phyloP scores from a whole-genome alignment of 2,329 filamentous ascomycete species.

The Corinectria fuckeliana region DNA sequence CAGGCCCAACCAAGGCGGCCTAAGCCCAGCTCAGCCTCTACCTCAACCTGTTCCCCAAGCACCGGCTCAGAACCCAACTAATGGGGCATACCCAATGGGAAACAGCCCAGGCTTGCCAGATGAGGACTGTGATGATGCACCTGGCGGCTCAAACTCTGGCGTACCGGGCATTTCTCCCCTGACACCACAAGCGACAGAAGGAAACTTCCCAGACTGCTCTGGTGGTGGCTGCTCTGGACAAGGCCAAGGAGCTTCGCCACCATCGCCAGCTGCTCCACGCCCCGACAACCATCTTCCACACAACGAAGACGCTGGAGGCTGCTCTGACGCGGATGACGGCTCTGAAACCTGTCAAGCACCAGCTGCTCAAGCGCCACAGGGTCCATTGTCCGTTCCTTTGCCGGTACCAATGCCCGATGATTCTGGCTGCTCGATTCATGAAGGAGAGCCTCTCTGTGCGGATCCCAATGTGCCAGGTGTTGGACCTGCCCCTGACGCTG shows the following conservation, averaged over 20 bases:
- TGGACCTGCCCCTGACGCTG: neutral
- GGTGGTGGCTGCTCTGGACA: neutral
- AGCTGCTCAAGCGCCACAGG: slow-evolving; percentile 3
- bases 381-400: neutral
- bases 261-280: neutral
- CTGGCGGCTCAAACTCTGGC: neutral
- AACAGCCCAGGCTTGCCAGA: neutral
- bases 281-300: neutral
- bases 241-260: neutral
- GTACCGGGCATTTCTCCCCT: neutral
- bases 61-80: slow-evolving; percentile 1
- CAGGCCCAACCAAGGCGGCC: neutral
- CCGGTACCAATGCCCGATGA: neutral
- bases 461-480: neutral
- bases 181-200: neutral
- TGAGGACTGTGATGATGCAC: slow-evolving; percentile 11
- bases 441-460: neutral
- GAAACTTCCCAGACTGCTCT: slow-evolving; percentile 3
- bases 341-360: neutral
- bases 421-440: neutral
- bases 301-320: neutral
- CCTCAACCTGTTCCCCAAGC: slow-evolving; percentile 5
- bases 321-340: neutral
- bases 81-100: neutral
- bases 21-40: neutral